A percentile compares a stretch with the other conserved stretches of the same genome.
These are phyloP conservation scores for Ustilago hordei DNA, from an alignment of 1,284 basidiomycete genomes.

Conservation along the genomic window DNA sequence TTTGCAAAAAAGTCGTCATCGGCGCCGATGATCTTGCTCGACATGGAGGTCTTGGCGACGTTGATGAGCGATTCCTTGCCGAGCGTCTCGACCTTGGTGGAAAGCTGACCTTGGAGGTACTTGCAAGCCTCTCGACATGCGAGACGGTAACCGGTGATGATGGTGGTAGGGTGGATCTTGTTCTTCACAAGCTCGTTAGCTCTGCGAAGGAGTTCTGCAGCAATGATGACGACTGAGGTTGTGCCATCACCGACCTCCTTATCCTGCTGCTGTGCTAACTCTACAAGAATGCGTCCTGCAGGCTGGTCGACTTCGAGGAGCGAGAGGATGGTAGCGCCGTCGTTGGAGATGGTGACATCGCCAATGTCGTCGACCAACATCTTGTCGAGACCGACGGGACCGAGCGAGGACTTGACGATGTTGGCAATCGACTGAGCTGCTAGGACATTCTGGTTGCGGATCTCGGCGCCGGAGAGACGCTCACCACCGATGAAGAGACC, in stretches of 20 bases:
- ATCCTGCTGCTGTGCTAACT: slow-evolving; percentile 98
- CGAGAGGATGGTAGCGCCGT: slow-evolving; percentile 96
- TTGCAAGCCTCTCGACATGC: slow-evolving; percentile 97
- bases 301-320: slow-evolving; percentile 91
- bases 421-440: slow-evolving; percentile 97
- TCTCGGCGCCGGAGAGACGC: slow-evolving; percentile 92
- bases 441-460: slow-evolving; percentile 90
- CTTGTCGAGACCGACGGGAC: slow-evolving; percentile 78
- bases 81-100: slow-evolving; percentile 91
- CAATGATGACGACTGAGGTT: slow-evolving; percentile 97
- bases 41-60: slow-evolving; percentile 98
- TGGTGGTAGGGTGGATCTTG: slow-evolving; percentile 98
- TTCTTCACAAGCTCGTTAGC: slow-evolving; percentile 98
- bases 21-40: slow-evolving; percentile 97
- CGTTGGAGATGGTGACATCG: slow-evolving; percentile 99
- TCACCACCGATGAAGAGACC: slow-evolving; percentile 86
- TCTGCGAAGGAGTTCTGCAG: slow-evolving; percentile 91
- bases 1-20: slow-evolving; percentile 98
- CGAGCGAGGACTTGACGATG: slow-evolving; percentile 94
- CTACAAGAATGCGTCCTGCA: slow-evolving; percentile 93
- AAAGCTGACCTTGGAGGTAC: slow-evolving; percentile 97
- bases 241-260: slow-evolving; percentile 99
- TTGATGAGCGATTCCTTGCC: slow-evolving; percentile 94
- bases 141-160: slow-evolving; percentile 97
- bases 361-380: slow-evolving; percentile 99